Evolutionary conservation across 768 basidiomycete species (phyloP).

Genomic region (Collybiopsis confluens): DNA sequence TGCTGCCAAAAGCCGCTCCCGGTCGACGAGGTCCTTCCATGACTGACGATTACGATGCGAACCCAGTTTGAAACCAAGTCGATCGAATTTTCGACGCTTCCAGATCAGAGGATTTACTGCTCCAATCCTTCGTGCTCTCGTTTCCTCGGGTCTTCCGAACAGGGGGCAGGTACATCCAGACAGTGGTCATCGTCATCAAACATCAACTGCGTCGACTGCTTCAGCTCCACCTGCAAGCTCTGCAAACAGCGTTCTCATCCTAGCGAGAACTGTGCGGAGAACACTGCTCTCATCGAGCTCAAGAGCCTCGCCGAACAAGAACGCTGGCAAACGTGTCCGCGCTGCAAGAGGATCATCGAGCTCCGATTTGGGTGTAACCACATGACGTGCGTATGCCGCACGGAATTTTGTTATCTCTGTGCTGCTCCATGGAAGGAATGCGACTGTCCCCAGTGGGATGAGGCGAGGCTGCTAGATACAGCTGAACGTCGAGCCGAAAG

Average conservation of each 20-base stretch:
- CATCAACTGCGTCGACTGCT: constrained; percentile 39
- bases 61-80: constrained; percentile 36
- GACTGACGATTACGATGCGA: constrained; percentile 24
- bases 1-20: constrained; percentile 42
- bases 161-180: constrained; percentile 1
- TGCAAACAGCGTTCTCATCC: constrained; percentile 49
- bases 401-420: constrained; percentile 66
- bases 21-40: constrained; percentile 17
- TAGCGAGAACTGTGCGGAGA: constrained; percentile 34
- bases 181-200: no score
- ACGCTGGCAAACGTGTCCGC: constrained; percentile 63
- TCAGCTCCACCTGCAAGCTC: constrained; percentile 32
- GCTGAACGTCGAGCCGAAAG: constrained; percentile 45
- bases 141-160: constrained; percentile 42
- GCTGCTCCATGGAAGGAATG: constrained; percentile 61
- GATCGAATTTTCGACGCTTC: constrained; percentile 40
- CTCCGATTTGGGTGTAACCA: constrained; percentile 57
- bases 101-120: constrained; percentile 46
- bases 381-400: constrained; percentile 56
- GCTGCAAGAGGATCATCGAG: constrained; percentile 53
- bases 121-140: constrained; percentile 44
- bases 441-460: constrained; percentile 61
- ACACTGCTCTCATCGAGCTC: constrained; percentile 36
- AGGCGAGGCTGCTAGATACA: constrained; percentile 33
- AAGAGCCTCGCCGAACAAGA: constrained; percentile 38